Evolutionary conservation across 257 asterid genomes (phyloP).

Genomic region (Solanum piurae): DNA sequence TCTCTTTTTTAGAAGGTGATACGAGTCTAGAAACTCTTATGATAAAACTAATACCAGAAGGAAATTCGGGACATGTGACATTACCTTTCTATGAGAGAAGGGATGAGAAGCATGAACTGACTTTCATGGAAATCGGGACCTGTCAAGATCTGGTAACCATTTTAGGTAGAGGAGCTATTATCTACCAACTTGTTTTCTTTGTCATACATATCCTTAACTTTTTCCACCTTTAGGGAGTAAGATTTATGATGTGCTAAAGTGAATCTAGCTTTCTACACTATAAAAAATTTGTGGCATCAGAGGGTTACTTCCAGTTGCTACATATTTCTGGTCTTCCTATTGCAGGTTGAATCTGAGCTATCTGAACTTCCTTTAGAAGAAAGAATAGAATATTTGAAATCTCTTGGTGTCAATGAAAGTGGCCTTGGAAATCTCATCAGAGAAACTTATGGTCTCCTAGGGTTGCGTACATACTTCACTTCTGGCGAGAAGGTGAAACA

Average conservation of each 20-base stretch:
- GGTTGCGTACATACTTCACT: conserved; percentile 89
- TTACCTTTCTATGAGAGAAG: neutral
- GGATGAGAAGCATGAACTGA: neutral
- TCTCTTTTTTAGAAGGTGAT: neutral
- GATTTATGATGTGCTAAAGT: neutral
- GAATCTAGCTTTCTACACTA: neutral
- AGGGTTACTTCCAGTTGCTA: neutral
- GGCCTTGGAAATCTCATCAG: conserved; percentile 93
- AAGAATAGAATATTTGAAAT: conserved; percentile 70
- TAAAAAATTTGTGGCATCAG: neutral
- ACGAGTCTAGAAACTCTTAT: neutral
- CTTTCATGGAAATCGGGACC: neutral
- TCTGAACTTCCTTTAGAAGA: conserved; percentile 90
- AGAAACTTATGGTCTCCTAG: conserved; percentile 80
- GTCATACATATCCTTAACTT: neutral
- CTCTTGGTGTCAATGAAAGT: conserved; percentile 83
- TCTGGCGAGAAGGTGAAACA: conserved; percentile 86
- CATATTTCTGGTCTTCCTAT: neutral
- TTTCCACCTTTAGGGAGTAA: neutral
- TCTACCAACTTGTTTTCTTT: neutral
- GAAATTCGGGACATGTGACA: neutral
- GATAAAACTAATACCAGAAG: neutral
- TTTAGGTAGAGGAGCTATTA: neutral
- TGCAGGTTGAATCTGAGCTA: conserved; percentile 94
- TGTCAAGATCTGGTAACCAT: neutral